phyloP scores from a whole-genome alignment of 164 flowering plant species.

The Dillenia suffruticosa region DNA sequence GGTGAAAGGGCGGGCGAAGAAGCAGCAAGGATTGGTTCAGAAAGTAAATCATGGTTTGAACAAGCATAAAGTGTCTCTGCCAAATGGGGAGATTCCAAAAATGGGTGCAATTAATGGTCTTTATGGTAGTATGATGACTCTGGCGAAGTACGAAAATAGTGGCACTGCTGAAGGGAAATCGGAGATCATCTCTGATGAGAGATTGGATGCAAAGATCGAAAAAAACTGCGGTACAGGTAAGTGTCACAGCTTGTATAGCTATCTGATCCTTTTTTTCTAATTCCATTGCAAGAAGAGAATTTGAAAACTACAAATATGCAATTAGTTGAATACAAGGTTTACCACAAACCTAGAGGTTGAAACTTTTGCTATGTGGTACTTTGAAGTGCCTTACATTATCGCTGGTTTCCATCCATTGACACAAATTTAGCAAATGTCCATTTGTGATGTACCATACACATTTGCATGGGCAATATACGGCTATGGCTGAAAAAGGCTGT shows the following conservation, averaged over 20 bases:
- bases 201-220: conserved; percentile 21
- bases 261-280: too few species aligned
- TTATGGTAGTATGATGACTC: conserved; percentile 2
- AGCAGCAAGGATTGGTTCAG: conserved; percentile 6
- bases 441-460: too few species aligned
- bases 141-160: conserved; percentile 7
- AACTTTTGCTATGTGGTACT: too few species aligned
- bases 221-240: conserved; percentile 32
- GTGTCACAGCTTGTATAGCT: conserved; percentile 4
- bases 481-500: too few species aligned
- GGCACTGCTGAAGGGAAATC: conserved; percentile 11
- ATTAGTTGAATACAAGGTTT: too few species aligned
- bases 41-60: conserved; percentile 6
- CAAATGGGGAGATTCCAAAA: conserved; percentile 29
- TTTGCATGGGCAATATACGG: too few species aligned
- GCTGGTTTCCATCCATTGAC: too few species aligned
- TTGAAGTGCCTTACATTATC: too few species aligned
- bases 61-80: conserved; percentile 13
- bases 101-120: conserved; percentile 15
- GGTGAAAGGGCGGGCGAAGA: conserved; percentile 49
- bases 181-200: conserved; percentile 16
- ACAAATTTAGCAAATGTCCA: too few species aligned
- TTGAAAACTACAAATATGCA: too few species aligned
- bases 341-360: too few species aligned
- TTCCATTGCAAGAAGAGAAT: too few species aligned